Evolutionary conservation across 768 basidiomycete genomes (phyloP).

Genomic region (Tulasnella sp.): DNA sequence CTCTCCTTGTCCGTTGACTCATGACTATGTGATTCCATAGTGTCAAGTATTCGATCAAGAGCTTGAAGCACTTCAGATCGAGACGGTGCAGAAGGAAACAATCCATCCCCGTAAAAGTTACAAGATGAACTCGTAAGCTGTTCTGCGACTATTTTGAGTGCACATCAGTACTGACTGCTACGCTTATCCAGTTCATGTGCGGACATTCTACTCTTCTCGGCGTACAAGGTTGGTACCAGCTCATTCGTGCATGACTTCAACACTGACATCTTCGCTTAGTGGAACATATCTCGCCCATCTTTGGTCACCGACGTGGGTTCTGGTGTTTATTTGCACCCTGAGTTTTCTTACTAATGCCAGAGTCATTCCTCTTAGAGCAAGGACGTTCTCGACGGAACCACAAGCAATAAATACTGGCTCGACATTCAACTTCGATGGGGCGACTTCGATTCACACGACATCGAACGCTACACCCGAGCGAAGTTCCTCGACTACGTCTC

Average conservation of each 20-base stretch:
- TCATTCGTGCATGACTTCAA: neutral
- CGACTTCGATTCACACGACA: conserved; percentile 98
- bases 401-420: conserved; percentile 97
- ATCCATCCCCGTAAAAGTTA: conserved; percentile 99
- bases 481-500: conserved; percentile 98
- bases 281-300: conserved; percentile 96
- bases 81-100: conserved; percentile 99
- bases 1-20: neutral
- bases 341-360: neutral
- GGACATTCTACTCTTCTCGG: conserved; percentile 94
- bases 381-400: conserved; percentile 95
- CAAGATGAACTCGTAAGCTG: conserved; percentile 85
- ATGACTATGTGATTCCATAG: conserved; percentile 28
- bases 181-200: conserved; percentile 56
- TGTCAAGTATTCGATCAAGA: conserved; percentile 99
- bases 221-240: conserved; percentile 51
- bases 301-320: conserved; percentile 78
- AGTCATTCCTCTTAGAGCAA: conserved; percentile 49
- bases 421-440: conserved; percentile 95
- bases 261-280: conserved; percentile 35
- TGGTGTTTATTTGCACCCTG: too few relatives aligned
- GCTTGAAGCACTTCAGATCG: conserved; percentile 93
- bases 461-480: conserved; percentile 95
- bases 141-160: neutral
- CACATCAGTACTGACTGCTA: neutral